A percentile compares a stretch with the other conserved stretches of the same genome.
Conservation (phyloP, 2,329 filamentous ascomycete genomes). For the Scytalidium lignicola region DNA sequence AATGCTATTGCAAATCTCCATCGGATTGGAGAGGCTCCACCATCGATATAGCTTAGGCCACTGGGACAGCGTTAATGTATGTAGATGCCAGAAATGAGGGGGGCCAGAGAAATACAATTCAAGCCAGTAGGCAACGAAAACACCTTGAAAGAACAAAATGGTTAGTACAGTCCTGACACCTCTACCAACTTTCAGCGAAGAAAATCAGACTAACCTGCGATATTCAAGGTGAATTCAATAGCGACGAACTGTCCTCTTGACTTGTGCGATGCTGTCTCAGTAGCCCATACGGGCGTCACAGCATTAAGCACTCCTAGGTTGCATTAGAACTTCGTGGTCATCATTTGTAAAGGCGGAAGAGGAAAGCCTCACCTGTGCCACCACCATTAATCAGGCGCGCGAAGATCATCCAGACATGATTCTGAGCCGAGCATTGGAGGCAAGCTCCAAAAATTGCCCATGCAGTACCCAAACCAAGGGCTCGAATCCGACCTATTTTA, state of each 20-base stretch:
- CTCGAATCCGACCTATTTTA: slow-evolving; percentile 54
- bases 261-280: slow-evolving; percentile 63
- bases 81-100: background rate
- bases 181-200: background rate
- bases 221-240: slow-evolving; percentile 69
- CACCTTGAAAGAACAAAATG: slow-evolving; percentile 19
- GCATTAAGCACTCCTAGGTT: slow-evolving; percentile 57
- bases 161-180: too few relatives aligned
- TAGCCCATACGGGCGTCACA: slow-evolving; percentile 67
- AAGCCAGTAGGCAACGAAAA: slow-evolving; percentile 59
- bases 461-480: slow-evolving; percentile 53
- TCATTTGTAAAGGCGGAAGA: slow-evolving; percentile 29
- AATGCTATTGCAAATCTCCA: slow-evolving; percentile 69
- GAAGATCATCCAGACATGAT: slow-evolving; percentile 65
- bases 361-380: slow-evolving; percentile 63
- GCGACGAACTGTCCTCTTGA: slow-evolving; percentile 65
- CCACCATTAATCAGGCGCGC: slow-evolving; percentile 56
- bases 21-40: slow-evolving; percentile 50
- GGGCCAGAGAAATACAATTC: too few relatives aligned
- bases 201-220: slow-evolving; percentile 44
- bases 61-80: slow-evolving; percentile 21
- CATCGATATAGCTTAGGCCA: slow-evolving; percentile 56
- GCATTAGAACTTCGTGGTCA: too few relatives aligned
- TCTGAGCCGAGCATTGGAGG: slow-evolving; percentile 61
- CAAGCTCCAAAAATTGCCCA: slow-evolving; percentile 57